Percentiles rank a stretch among this genome's conserved stretches.
Conservation (phyloP, 2,329 filamentous ascomycete genomes). For the Stagonosporopsis cucurbitacearum region DNA sequence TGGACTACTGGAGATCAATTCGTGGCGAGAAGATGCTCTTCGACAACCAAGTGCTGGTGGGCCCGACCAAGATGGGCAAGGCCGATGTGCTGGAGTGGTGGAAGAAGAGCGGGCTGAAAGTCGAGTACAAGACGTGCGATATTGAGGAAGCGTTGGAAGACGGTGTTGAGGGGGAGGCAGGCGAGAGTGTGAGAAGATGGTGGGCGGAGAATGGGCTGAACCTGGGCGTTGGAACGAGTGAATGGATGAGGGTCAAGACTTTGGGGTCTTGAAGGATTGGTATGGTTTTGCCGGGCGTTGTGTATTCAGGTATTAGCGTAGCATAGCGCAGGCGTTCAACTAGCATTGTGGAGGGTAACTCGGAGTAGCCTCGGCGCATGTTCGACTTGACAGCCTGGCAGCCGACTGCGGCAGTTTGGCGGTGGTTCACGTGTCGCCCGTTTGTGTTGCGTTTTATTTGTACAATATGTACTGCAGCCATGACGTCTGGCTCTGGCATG, state of each 20-base stretch:
- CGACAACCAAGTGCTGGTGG: constrained; percentile 82
- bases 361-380: constrained; percentile 6
- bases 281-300: not conserved
- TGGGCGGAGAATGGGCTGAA: constrained; percentile 87
- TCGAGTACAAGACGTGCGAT: constrained; percentile 94
- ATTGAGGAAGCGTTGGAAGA: constrained; percentile 95
- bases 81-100: constrained; percentile 91
- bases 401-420: not conserved
- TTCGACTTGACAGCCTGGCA: not conserved
- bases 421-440: not conserved
- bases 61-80: constrained; percentile 86
- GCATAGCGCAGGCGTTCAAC: constrained; percentile 18
- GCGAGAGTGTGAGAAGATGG: constrained; percentile 79
- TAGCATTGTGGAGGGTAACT: constrained; percentile 1
- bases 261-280: constrained; percentile 50
- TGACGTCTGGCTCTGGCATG: no score
- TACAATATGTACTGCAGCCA: no score
- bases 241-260: constrained; percentile 86
- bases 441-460: no score
- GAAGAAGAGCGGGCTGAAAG: constrained; percentile 75
- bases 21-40: constrained; percentile 81
- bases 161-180: constrained; percentile 71
- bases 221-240: constrained; percentile 79
- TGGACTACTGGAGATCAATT: constrained; percentile 81
- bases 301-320: constrained; percentile 3